Percentiles rank a stretch among this genome's conserved stretches.
phyloP scores from a whole-genome alignment of 2,329 filamentous ascomycete genomes.

The Aspergillus terreus region DNA sequence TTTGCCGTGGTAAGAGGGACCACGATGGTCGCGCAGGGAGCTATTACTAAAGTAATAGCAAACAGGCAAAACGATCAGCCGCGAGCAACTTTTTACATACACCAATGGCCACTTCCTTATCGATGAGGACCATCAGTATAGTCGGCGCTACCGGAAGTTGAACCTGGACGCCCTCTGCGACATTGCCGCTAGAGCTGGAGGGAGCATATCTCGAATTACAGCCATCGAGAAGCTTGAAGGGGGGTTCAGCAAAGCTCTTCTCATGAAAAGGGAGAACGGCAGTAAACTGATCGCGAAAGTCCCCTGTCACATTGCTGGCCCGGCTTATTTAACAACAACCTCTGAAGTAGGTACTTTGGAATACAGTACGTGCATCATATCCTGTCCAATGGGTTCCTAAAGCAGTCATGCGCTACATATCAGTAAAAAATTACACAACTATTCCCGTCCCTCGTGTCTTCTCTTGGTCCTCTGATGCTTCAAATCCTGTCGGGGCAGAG shows the following conservation, averaged over 20 bases:
- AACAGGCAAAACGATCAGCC: slow-evolving; percentile 19
- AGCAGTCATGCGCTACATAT: no score
- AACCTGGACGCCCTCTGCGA: slow-evolving; percentile 21
- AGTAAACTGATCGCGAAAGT: slow-evolving; percentile 31
- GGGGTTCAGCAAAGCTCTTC: slow-evolving; percentile 30
- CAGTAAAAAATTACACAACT: slow-evolving; percentile 18
- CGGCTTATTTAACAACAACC: slow-evolving; percentile 24
- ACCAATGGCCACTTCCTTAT: slow-evolving; percentile 28
- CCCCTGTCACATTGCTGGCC: slow-evolving; percentile 28
- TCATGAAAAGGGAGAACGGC: slow-evolving; percentile 26
- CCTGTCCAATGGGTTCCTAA: neutral
- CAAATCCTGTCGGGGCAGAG: slow-evolving; percentile 33
- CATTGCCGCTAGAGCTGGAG: slow-evolving; percentile 12
- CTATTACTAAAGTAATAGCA: no score
- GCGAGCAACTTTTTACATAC: slow-evolving; percentile 22
- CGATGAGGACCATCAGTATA: slow-evolving; percentile 21
- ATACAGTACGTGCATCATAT: slow-evolving; percentile 16
- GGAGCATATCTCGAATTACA: slow-evolving; percentile 11
- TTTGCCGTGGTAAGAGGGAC: no score
- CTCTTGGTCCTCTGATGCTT: slow-evolving; percentile 17
- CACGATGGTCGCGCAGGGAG: no score
- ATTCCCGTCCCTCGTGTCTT: slow-evolving; percentile 25
- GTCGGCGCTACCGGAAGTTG: slow-evolving; percentile 21
- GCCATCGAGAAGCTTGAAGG: slow-evolving; percentile 25
- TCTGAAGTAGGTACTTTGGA: slow-evolving; percentile 29